These are phyloP conservation scores for Fomitopsis pinicola DNA, from an alignment of 1,284 basidiomycete genomes.

Conservation along the genomic window DNA sequence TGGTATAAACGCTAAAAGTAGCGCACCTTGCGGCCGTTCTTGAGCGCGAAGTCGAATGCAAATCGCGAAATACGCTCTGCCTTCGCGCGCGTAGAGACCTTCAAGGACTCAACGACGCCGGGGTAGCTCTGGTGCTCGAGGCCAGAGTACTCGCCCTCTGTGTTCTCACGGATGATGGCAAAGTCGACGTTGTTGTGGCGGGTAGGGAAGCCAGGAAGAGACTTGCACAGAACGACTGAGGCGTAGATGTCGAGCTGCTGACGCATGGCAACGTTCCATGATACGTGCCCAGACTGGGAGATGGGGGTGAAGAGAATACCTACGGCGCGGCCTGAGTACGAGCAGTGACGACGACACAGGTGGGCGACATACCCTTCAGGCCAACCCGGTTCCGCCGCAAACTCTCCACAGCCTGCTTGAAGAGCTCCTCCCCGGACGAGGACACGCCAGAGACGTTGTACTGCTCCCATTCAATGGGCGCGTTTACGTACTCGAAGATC, in stretches of 20 bases:
- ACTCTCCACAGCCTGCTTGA: constrained; percentile 97
- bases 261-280: constrained; percentile 99
- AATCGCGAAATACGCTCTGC: constrained; percentile 97
- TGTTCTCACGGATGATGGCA: constrained; percentile 99
- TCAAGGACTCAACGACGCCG: constrained; percentile 97
- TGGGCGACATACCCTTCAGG: constrained; percentile 78
- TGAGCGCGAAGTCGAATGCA: constrained; percentile 98
- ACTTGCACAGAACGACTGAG: constrained; percentile 97
- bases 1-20: neutral
- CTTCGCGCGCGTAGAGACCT: constrained; percentile 95
- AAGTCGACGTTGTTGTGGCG: constrained; percentile 98
- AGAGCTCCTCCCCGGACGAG: constrained; percentile 89
- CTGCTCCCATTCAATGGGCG: constrained; percentile 99
- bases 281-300: constrained; percentile 94
- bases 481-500: constrained; percentile 96
- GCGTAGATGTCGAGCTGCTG: constrained; percentile 99
- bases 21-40: constrained; percentile 92
- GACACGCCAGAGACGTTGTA: constrained; percentile 98
- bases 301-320: constrained; percentile 99
- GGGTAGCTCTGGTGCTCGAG: constrained; percentile 98
- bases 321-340: constrained; percentile 26
- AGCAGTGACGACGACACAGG: neutral
- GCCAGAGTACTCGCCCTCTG: constrained; percentile 99
- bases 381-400: constrained; percentile 97
- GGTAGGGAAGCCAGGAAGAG: constrained; percentile 94